Percentiles rank a stretch among this genome's conserved stretches.
These are phyloP conservation scores for Pseudogymnoascus pannorum DNA, from an alignment of 2,329 filamentous ascomycete genomes.

Conservation along the genomic window DNA sequence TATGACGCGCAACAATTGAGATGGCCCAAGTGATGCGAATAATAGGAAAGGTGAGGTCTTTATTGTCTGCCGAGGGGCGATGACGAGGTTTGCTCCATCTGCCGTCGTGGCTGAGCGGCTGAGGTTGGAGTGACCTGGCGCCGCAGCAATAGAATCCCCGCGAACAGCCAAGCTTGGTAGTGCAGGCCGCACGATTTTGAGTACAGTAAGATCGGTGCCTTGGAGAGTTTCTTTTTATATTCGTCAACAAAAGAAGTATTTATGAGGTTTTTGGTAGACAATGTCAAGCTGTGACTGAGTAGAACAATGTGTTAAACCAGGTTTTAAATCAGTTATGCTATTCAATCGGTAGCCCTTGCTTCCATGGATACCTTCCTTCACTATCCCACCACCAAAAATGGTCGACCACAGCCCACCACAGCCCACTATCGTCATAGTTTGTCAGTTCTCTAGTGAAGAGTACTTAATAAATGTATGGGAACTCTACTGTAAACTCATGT, in stretches of 20 bases:
- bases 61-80: conserved; percentile 13
- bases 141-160: neutral
- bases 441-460: neutral
- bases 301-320: neutral
- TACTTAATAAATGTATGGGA: neutral
- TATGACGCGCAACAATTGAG: conserved; percentile 6
- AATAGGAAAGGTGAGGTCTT: neutral
- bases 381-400: neutral
- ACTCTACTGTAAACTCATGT: neutral
- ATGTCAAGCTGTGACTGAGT: neutral
- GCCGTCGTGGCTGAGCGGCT: conserved; percentile 11
- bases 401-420: neutral
- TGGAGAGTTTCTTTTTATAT: neutral
- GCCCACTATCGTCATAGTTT: conserved; percentile 6
- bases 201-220: neutral
- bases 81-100: conserved; percentile 25
- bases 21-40: neutral
- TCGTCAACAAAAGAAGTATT: neutral
- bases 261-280: neutral
- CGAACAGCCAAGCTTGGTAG: neutral
- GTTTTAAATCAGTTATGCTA: neutral
- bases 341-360: neutral
- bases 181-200: neutral
- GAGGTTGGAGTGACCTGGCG: conserved; percentile 3
- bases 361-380: neutral